Evolutionary conservation across 2,329 filamentous ascomycete species (phyloP).

Genomic region (Calonectria pseudoreteaudii): DNA sequence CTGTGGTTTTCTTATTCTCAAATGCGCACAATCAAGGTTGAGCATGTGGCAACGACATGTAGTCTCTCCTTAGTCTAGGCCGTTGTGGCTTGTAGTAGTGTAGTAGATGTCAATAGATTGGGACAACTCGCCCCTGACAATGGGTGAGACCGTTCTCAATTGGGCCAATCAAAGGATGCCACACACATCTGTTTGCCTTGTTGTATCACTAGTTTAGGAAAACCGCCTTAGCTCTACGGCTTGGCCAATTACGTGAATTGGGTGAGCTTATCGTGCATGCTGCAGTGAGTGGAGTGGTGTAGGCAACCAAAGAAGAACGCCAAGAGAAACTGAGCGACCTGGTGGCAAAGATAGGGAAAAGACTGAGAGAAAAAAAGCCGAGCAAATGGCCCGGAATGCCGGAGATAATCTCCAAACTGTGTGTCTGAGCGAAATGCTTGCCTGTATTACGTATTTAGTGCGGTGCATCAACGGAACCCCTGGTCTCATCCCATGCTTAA

Average conservation of each 20-base stretch:
- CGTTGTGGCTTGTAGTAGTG: background rate
- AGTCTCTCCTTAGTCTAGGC: too few species aligned
- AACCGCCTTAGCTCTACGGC: background rate
- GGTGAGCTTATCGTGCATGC: background rate
- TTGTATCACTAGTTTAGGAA: background rate
- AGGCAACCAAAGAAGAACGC: background rate
- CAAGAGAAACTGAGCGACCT: background rate
- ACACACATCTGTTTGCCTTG: background rate
- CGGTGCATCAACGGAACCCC: background rate
- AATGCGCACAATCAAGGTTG: background rate
- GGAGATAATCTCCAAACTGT: background rate
- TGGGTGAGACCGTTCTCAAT: too few species aligned
- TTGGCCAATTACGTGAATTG: background rate
- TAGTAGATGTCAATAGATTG: background rate
- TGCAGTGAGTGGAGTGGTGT: background rate
- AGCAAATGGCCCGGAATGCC: background rate
- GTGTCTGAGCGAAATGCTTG: background rate
- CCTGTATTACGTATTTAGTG: background rate
- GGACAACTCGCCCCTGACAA: background rate
- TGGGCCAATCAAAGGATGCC: background rate
- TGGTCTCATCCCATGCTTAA: background rate
- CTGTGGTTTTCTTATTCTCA: background rate
- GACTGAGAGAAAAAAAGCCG: background rate
- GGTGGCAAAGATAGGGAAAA: background rate
- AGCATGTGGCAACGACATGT: background rate